A percentile compares a stretch with the other conserved stretches of the same genome.
Conservation (phyloP, 495 filamentous ascomycete genomes). For the Alectoria sarmentosa region DNA sequence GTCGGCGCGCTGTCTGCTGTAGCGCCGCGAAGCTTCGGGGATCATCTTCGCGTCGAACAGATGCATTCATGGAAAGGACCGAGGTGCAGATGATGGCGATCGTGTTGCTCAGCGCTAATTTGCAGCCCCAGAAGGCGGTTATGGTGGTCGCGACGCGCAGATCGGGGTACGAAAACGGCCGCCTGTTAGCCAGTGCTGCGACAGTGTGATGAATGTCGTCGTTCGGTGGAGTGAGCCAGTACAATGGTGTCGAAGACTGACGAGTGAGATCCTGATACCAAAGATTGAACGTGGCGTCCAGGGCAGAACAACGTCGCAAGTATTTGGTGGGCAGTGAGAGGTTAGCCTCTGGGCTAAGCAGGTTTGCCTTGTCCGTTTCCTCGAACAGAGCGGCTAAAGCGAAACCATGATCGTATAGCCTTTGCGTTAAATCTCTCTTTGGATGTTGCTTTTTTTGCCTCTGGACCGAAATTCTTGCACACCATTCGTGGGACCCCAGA, state of each 20-base stretch:
- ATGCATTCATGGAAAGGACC: background rate
- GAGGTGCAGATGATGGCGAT: background rate
- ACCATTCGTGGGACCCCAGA: background rate
- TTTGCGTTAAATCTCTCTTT: background rate
- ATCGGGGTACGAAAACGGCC: background rate
- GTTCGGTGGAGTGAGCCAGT: constrained; percentile 3
- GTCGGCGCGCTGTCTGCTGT: background rate
- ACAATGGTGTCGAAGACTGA: background rate
- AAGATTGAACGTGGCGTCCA: constrained; percentile 2
- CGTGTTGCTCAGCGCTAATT: background rate
- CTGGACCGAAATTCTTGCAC: background rate
- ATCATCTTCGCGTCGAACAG: background rate
- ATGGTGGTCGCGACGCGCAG: background rate
- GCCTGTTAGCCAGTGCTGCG: background rate
- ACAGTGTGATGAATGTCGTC: background rate
- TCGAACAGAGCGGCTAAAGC: constrained; percentile 5
- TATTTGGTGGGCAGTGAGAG: background rate
- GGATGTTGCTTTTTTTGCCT: background rate
- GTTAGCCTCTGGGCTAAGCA: background rate
- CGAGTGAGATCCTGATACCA: background rate
- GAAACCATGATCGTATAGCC: constrained; percentile 1
- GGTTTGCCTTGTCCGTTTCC: background rate
- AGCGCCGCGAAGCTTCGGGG: background rate
- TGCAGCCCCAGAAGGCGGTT: background rate
- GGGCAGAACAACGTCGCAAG: background rate